These are phyloP conservation scores for Gnaphalium uliginosum DNA, from an alignment of 129 eudicot genomes.

Conservation along the genomic window DNA sequence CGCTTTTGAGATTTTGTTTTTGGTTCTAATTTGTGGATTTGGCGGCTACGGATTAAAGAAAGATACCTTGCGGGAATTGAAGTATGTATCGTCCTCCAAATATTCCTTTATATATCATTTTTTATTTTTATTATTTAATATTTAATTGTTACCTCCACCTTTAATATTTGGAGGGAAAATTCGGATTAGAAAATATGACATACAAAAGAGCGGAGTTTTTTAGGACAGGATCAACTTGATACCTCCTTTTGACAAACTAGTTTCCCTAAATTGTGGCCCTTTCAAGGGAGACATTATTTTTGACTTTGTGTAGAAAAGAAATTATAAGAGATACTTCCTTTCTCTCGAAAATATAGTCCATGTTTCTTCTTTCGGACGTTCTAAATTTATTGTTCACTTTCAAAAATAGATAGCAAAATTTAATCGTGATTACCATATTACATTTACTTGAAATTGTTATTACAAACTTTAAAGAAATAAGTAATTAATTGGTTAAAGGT, in stretches of 20 bases:
- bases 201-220: background rate
- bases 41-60: constrained; percentile 39
- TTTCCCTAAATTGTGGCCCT: constrained; percentile 29
- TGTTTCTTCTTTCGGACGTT: no score
- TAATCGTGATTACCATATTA: no score
- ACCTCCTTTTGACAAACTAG: constrained; percentile 28
- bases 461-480: no score
- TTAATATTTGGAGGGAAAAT: constrained; percentile 17
- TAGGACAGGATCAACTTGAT: constrained; percentile 13
- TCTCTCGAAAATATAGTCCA: no score
- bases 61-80: constrained; percentile 45
- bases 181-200: background rate
- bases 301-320: constrained; percentile 11
- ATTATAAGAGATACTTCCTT: no score
- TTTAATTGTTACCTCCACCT: background rate
- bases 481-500: no score
- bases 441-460: no score
- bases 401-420: no score
- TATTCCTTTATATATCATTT: constrained; percentile 11
- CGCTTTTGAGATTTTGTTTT: background rate
- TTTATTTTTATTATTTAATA: background rate
- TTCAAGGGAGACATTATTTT: constrained; percentile 26
- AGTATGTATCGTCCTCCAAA: constrained; percentile 38
- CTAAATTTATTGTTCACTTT: no score
- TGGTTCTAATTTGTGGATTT: constrained; percentile 24